phyloP scores from a whole-genome alignment of 345 rosid genomes.

The Hibiscus syriacus region DNA sequence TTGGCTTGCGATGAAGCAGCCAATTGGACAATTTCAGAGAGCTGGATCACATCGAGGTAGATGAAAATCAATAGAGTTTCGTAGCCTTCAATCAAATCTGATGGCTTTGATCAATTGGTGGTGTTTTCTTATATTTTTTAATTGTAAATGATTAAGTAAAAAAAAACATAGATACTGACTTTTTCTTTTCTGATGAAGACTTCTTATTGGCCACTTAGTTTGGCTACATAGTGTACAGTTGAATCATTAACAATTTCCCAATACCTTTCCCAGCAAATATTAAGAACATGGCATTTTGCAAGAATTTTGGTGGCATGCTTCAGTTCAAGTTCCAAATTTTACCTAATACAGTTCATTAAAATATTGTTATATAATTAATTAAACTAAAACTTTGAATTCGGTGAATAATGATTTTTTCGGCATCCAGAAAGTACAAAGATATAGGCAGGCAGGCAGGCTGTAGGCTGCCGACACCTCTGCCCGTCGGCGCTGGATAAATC shows the following conservation, averaged over 20 bases:
- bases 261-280: slow-evolving; percentile 6
- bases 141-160: slow-evolving; percentile 17
- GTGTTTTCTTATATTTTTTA: background rate
- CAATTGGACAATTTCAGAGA: slow-evolving; percentile 34
- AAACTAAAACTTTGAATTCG: too few relatives aligned
- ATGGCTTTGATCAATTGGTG: slow-evolving; percentile 20
- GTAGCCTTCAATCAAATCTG: slow-evolving; percentile 7
- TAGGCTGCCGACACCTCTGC: too few relatives aligned
- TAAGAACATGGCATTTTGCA: background rate
- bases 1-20: slow-evolving; percentile 19
- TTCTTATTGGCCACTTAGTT: slow-evolving; percentile 8
- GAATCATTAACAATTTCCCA: background rate
- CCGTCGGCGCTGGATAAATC: too few relatives aligned
- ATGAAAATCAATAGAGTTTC: background rate
- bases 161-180: background rate
- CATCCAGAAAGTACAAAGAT: background rate
- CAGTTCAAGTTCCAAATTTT: slow-evolving; percentile 1
- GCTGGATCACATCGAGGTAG: slow-evolving; percentile 43
- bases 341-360: too few relatives aligned
- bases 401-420: background rate
- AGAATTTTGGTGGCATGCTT: background rate
- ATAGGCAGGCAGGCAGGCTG: too few relatives aligned
- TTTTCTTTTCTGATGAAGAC: background rate
- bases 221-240: slow-evolving; percentile 17
- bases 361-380: too few relatives aligned